A percentile compares a stretch with the other conserved stretches of the same genome.
phyloP scores from a whole-genome alignment of 2,329 filamentous ascomycete genomes.

The Colletotrichum higginsianum region DNA sequence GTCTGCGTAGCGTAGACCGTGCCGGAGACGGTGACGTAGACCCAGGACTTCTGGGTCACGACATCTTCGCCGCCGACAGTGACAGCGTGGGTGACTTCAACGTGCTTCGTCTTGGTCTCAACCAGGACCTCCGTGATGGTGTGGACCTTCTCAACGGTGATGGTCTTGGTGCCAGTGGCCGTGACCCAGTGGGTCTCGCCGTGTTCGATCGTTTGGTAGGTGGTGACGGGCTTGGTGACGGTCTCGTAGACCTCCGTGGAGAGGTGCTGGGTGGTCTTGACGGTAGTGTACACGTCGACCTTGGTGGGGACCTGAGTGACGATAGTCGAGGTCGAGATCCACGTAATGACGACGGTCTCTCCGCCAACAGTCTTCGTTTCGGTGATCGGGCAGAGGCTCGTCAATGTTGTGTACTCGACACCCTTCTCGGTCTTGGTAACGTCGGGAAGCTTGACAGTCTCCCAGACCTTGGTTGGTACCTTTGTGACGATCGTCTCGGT shows the following conservation, averaged over 20 bases:
- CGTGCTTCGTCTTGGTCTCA: slow-evolving; percentile 56
- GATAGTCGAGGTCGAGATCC: slow-evolving; percentile 57
- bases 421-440: slow-evolving; percentile 56
- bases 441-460: slow-evolving; percentile 54
- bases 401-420: slow-evolving; percentile 59
- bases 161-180: slow-evolving; percentile 59
- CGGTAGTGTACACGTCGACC: slow-evolving; percentile 52
- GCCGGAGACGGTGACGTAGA: slow-evolving; percentile 48
- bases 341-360: slow-evolving; percentile 56
- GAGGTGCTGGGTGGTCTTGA: slow-evolving; percentile 51
- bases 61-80: slow-evolving; percentile 49
- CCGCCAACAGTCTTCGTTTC: slow-evolving; percentile 52
- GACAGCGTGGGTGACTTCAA: slow-evolving; percentile 59
- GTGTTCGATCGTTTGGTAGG: slow-evolving; percentile 61
- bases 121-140: slow-evolving; percentile 57
- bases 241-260: slow-evolving; percentile 56
- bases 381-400: slow-evolving; percentile 59
- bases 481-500: slow-evolving; percentile 50
- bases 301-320: slow-evolving; percentile 51
- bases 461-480: slow-evolving; percentile 52
- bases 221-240: slow-evolving; percentile 55
- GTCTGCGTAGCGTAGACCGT: slow-evolving; percentile 47
- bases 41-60: slow-evolving; percentile 53
- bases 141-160: slow-evolving; percentile 53
- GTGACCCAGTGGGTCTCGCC: slow-evolving; percentile 54